Evolutionary conservation across 2,329 filamentous ascomycete species (phyloP).

Genomic region (Tolypocladium tropicale): DNA sequence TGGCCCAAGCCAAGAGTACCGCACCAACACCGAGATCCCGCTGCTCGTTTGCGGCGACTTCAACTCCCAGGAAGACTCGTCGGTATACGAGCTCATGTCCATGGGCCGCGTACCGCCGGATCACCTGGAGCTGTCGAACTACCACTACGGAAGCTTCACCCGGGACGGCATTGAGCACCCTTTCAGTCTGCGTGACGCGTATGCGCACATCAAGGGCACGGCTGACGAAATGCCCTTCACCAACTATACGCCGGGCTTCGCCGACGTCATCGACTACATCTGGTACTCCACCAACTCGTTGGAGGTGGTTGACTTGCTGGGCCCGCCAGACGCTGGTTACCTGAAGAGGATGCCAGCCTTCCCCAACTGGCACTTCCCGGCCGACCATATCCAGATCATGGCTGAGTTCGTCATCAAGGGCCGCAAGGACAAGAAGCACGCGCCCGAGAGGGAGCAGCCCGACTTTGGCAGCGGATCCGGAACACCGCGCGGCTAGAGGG

Average conservation of each 20-base stretch:
- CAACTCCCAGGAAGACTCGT: slow-evolving; percentile 80
- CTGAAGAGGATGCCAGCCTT: slow-evolving; percentile 82
- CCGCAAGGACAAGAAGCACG: slow-evolving; percentile 68
- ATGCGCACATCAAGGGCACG: slow-evolving; percentile 71
- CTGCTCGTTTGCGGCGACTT: slow-evolving; percentile 90
- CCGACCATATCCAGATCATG: slow-evolving; percentile 83
- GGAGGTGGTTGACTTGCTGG: slow-evolving; percentile 73
- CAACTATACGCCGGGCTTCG: slow-evolving; percentile 93
- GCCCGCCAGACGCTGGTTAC: slow-evolving; percentile 77
- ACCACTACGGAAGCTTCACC: slow-evolving; percentile 89
- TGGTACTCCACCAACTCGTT: slow-evolving; percentile 93
- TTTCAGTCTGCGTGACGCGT: slow-evolving; percentile 87
- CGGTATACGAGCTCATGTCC: slow-evolving; percentile 82
- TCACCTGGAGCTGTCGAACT: slow-evolving; percentile 69
- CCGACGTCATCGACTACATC: slow-evolving; percentile 89
- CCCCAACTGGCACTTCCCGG: slow-evolving; percentile 89
- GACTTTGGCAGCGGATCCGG: slow-evolving; percentile 41
- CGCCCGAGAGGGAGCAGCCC: slow-evolving; percentile 47
- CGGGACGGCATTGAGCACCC: slow-evolving; percentile 87
- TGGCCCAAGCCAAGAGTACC: slow-evolving; percentile 77
- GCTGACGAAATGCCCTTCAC: slow-evolving; percentile 83
- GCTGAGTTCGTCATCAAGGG: slow-evolving; percentile 84
- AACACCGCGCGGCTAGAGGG: slow-evolving; percentile 17
- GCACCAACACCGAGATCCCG: slow-evolving; percentile 77
- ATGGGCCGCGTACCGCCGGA: slow-evolving; percentile 68